Base-by-base conservation (phyloP, 352 stramenopile species). In the Globisporangium paroecandrum region DNA sequence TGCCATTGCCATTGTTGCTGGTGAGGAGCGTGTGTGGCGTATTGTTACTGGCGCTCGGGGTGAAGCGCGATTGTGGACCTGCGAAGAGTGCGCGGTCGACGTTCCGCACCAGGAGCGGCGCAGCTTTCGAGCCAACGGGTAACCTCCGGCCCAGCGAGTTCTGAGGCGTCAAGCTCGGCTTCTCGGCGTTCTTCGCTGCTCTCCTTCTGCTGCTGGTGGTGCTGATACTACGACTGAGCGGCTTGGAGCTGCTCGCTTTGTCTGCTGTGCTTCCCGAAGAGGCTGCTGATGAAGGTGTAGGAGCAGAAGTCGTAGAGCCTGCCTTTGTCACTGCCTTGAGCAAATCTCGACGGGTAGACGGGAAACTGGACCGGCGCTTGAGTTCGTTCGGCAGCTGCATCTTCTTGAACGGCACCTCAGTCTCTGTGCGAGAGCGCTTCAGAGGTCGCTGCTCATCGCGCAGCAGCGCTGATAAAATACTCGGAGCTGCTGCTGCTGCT, bases 391-490 rank as follows among this genome's bases (percentile, higher is more conserved):
- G 66, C 13, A 71, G 56, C 24, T 71, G 27, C 66, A 89, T 77
- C 65, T 85, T 77, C 62, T 87, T 89, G 58, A 89, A 89, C 18
- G 71, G 64, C 15, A 63, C 68, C n/a, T 55, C 74, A 5, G 68
- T 54, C 65, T 79, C 72, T 5, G 65, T 69, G 24, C 73, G 75
- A 58, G 67, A 54, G 20, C 78, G 76, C 68, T 90, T 90, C 24
- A 64, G 36, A 20, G 78, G 72, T 25, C 79, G 77, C 29, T 71
- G 66, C 64, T 92, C 86, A 61, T 91, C 74, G 9, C 74, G 77
- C 20, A 94, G 66, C 3, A 62, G 56, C 18, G 84, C 84, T 22
- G 82, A 87, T 47, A 94, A 63, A 68, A 92, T 90, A 69, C 83
- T 93, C 0, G 71, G 69, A 13, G 78, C 79, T 9, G 46, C 41